phyloP scores from a whole-genome alignment of 495 filamentous ascomycete genomes.

The Hyaloscypha hepaticicola region DNA sequence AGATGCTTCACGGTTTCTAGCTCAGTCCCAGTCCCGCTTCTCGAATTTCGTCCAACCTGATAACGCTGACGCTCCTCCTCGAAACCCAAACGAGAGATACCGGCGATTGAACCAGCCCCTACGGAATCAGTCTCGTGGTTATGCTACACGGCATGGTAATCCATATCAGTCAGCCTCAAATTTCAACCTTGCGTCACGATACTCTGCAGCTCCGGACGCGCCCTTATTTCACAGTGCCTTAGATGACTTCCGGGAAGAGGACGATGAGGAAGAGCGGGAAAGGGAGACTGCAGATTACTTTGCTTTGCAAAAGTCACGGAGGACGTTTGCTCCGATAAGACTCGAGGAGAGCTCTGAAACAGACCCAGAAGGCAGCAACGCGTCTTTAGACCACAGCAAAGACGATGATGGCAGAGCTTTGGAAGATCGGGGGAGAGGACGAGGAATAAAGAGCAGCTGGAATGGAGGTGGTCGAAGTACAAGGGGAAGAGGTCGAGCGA shows the following conservation, averaged over 20 bases:
- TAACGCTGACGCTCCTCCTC: constrained; percentile 44
- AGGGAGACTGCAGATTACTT: constrained; percentile 91
- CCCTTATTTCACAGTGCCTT: constrained; percentile 85
- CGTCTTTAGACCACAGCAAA: constrained; percentile 55
- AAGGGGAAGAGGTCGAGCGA: constrained; percentile 29
- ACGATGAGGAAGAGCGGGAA: constrained; percentile 87
- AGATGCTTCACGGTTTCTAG: constrained; percentile 98
- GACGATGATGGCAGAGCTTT: constrained; percentile 28
- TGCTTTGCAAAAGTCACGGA: constrained; percentile 82
- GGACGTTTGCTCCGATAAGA: constrained; percentile 78
- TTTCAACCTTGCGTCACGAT: constrained; percentile 74
- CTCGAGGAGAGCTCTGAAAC: constrained; percentile 79
- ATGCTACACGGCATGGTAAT: constrained; percentile 44
- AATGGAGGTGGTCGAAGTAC: constrained; percentile 51
- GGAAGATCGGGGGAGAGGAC: constrained; percentile 48
- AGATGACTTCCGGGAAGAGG: constrained; percentile 81
- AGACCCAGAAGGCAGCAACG: constrained; percentile 63
- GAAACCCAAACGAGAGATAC: constrained; percentile 44
- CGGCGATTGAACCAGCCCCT: constrained; percentile 30
- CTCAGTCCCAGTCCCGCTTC: constrained; percentile 89
- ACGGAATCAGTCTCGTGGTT: constrained; percentile 19
- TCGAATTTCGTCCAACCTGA: constrained; percentile 65
- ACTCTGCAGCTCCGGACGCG: constrained; percentile 63
- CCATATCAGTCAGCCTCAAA: constrained; percentile 72
- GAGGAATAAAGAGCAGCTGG: constrained; percentile 61